Conservation (phyloP, 805 yeast genomes). For the Candida maesae region DNA sequence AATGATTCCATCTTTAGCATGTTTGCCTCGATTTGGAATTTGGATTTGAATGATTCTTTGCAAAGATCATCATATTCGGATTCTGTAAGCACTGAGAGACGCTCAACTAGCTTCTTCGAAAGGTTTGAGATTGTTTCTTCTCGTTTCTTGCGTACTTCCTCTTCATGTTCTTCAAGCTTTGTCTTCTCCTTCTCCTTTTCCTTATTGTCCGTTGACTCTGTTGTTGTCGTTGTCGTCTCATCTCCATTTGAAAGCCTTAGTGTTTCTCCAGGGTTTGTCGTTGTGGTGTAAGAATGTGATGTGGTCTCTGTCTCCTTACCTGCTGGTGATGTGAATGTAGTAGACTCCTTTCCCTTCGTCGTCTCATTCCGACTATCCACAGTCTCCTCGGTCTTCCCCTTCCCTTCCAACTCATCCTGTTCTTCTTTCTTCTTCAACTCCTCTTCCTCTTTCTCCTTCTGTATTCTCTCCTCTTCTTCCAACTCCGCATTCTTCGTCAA, state of each 20-base stretch:
- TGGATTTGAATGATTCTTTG: conserved; percentile 55
- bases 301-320: no score
- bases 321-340: conserved; percentile 1
- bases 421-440: conserved; percentile 28
- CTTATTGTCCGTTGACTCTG: conserved; percentile 1
- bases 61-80: conserved; percentile 63
- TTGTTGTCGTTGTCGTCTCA: no score
- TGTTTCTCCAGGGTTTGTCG: no score
- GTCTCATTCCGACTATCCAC: neutral
- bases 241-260: no score
- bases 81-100: conserved; percentile 54
- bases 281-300: no score
- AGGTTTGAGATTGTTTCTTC: conserved; percentile 62
- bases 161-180: conserved; percentile 61
- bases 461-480: conserved; percentile 32
- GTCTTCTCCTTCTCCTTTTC: conserved; percentile 39
- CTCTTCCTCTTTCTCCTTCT: conserved; percentile 37
- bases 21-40: conserved; percentile 79
- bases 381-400: conserved; percentile 9
- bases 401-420: no score
- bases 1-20: conserved; percentile 76
- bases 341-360: neutral
- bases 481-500: conserved; percentile 59
- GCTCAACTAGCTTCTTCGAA: conserved; percentile 51
- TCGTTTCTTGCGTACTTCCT: conserved; percentile 66